Evolutionary conservation across 139 green algal genomes (phyloP).

Genomic region (Chlorella sp.): DNA sequence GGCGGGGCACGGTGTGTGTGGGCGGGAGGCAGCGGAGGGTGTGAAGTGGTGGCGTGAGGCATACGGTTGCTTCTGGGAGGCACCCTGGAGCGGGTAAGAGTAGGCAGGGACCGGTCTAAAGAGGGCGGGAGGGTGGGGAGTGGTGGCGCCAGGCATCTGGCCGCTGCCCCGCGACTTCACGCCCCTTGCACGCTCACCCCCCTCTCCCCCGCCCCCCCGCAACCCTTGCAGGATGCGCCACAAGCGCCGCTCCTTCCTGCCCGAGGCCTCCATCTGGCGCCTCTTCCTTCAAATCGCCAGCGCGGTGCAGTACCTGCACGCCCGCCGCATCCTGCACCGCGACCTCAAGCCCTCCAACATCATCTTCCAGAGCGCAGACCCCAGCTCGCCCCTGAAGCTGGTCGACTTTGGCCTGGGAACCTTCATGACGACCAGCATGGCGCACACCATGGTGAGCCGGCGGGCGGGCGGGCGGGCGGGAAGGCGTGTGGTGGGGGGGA

Average conservation of each 20-base stretch:
- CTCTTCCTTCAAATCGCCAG: background rate
- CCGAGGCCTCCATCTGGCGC: background rate
- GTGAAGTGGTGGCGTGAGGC: background rate
- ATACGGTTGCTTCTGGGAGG: too few species aligned
- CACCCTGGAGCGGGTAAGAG: too few species aligned
- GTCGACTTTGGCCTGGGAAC: constrained; percentile 13
- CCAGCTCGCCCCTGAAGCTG: background rate
- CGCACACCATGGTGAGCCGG: too few species aligned
- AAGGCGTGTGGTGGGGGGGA: background rate
- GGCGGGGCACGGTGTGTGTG: too few species aligned
- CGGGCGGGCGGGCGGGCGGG: too few species aligned
- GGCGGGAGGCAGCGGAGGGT: too few species aligned
- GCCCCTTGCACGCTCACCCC: background rate
- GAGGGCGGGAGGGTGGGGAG: too few species aligned
- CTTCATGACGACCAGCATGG: background rate
- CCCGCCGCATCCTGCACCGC: background rate
- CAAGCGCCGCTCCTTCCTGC: background rate
- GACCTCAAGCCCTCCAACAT: constrained; percentile 14
- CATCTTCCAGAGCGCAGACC: background rate
- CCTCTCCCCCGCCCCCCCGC: background rate
- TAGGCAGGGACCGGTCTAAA: too few species aligned
- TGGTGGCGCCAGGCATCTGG: background rate
- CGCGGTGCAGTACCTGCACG: background rate
- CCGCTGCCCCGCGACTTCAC: too few species aligned
- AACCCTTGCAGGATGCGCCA: background rate